Evolutionary conservation across 2,329 filamentous ascomycete species (phyloP), one percentile per base, ranked within the genome.

Genomic region (Scortechinia acanthostroma): DNA sequence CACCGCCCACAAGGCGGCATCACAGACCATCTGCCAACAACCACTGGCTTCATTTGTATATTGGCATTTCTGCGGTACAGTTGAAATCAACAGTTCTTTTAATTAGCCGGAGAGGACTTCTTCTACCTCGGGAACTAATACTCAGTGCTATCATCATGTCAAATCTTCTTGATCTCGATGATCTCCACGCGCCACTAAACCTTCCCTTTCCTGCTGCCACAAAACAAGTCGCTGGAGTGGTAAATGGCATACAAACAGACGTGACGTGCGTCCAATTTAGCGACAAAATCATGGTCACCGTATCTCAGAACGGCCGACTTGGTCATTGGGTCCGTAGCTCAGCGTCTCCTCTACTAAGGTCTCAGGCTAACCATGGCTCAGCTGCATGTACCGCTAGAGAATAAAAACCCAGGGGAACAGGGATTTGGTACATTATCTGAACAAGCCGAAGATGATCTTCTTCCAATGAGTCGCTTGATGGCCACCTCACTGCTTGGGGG

Each of bases 401-500:
- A 40, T 17, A 19, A 40, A 6, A 40, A 40, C 20, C 35, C 35
- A 40, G 35, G 35, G 13, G 20, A 13, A 40, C 13, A 40, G 17
- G 35, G 35, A 19, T 13, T 40, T 6, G 13, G 20, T 17, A 40
- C 17, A 19, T 10, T 40, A 13, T 17, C 35, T 17, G 35, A 40
- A 6, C 6, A 10, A 13, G 6, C 10, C 10, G 35, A 40, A 6
- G 35, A 40, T 19, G 20, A 17, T 40, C 17, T 40, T 13, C 76
- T 97, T 1, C 93, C 93, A 1, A 79, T 89, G 46, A 74, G 83
- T 23, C 85, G 93, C 54, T 73, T 97, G 35, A 95, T 88, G 0
- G 88, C 93, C 1, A 91, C 82, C 28, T 95, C 90, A 0, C 69
- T 98, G 2, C 73, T 98, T 0, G 93, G 93, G 2, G 90, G 86